Conservation (phyloP, 768 basidiomycete genomes). For the Boletus rubroflammeus region DNA sequence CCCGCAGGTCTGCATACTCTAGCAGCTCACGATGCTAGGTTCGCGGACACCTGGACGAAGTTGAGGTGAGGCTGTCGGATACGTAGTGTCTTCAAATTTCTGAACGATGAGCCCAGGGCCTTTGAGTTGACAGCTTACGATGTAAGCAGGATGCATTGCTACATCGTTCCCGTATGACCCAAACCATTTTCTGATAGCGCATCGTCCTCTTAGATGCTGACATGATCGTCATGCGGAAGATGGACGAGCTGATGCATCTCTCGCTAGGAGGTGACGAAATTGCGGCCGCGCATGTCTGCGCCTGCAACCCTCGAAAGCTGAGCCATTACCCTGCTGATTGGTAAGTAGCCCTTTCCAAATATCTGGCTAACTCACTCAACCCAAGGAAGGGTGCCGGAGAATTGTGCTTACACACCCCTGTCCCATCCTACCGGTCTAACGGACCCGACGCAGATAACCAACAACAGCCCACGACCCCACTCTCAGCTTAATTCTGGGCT, state of each 20-base stretch:
- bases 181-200: slow-evolving; percentile 43
- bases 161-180: not conserved
- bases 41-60: slow-evolving; percentile 67
- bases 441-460: slow-evolving; percentile 40
- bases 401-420: slow-evolving; percentile 75
- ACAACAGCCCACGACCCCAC: slow-evolving; percentile 64
- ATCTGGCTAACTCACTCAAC: not conserved
- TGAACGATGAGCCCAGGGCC: slow-evolving; percentile 29
- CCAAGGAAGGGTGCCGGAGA: slow-evolving; percentile 74
- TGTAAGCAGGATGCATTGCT: slow-evolving; percentile 35
- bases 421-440: slow-evolving; percentile 43
- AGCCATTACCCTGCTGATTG: slow-evolving; percentile 88
- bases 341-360: slow-evolving; percentile 36
- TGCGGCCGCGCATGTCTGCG: slow-evolving; percentile 86
- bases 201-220: slow-evolving; percentile 83
- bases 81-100: slow-evolving; percentile 21
- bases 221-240: slow-evolving; percentile 79
- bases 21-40: slow-evolving; percentile 42
- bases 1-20: slow-evolving; percentile 36
- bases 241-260: slow-evolving; percentile 69
- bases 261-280: slow-evolving; percentile 65
- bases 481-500: slow-evolving; percentile 87
- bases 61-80: slow-evolving; percentile 35
- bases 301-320: slow-evolving; percentile 88
- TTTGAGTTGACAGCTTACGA: slow-evolving; percentile 71